Percentiles rank a stretch among this genome's conserved stretches.
Evolutionary conservation across 331 rosid species (phyloP).

Genomic region (Acacia concinna): DNA sequence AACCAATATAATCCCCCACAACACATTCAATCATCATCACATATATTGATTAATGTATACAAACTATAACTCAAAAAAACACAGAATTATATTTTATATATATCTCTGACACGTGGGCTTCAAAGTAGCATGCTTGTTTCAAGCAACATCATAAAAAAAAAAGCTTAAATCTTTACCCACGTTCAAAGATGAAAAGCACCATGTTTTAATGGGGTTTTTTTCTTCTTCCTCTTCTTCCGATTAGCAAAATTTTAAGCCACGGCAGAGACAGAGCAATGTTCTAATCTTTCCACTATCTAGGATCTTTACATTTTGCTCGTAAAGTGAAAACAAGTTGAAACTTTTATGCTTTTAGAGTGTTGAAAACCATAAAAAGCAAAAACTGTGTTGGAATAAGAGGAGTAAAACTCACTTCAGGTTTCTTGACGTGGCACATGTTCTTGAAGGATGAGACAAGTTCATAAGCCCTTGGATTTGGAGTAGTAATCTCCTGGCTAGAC

Average conservation of each 20-base stretch:
- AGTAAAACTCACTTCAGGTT: conserved; percentile 67
- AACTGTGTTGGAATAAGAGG: background rate
- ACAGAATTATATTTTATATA: background rate
- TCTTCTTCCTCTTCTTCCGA: background rate
- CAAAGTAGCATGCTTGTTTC: background rate
- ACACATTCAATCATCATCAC: conserved; percentile 18
- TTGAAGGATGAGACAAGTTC: conserved; percentile 64
- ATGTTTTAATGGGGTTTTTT: background rate
- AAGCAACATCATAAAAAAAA: conserved; percentile 24
- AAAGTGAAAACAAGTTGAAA: background rate
- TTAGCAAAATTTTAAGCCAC: background rate
- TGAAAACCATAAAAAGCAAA: no score
- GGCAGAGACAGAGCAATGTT: background rate
- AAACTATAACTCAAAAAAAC: background rate
- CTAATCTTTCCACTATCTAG: background rate
- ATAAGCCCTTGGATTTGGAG: conserved; percentile 57
- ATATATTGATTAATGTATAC: background rate
- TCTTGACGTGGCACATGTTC: conserved; percentile 66
- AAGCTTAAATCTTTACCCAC: conserved; percentile 1
- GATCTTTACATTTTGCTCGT: background rate
- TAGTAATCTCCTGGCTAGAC: conserved; percentile 40
- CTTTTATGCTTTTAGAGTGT: background rate
- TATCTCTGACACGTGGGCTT: background rate
- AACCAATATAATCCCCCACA: conserved; percentile 1
- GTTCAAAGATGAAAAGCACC: conserved; percentile 10